Base-by-base conservation (phyloP, 495 filamentous ascomycete genomes). In the Penicillium macrosclerotiorum region DNA sequence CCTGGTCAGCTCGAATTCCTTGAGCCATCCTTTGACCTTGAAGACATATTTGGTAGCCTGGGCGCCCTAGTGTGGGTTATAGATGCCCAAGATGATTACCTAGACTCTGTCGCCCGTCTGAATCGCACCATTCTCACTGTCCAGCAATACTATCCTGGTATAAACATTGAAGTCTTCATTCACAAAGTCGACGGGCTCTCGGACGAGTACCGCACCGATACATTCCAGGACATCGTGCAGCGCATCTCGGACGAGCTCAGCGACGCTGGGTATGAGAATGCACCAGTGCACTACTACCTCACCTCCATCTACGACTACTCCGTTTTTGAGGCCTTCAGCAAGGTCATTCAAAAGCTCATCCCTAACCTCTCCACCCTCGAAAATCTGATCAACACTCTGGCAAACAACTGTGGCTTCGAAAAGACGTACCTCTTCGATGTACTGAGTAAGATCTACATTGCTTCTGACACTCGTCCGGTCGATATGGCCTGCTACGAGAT, bases 401-500 rank as follows among this genome's bases (percentile, higher is more conserved):
- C 82, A 67, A 85, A 83, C 19, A 91, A 87, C 22, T 96, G 90
- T 60, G 84, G 86, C 5, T 95, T 98, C 55, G 90, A 97, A 60
- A 98, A 98, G 72, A 92, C 90, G 0, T 98, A 96, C 63, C 76
- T 98, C 9, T 97, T 97, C 55, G 93, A 98, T 61, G 89, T 96
- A 9, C 74, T 93, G 40, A 95, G 88, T 68, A 98, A 98, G 71
- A 95, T 98, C 45, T 98, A 97, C 65, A 94, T 98, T 45, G 93
- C 94, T 4, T 95, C 90, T 8, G 93, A 98, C 61, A 90, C 86
- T 9, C 85, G 85, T 16, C 93, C 94, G 4, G 88, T 92, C 25
- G 90, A 96, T 54, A 89, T 95, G 76, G 82, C 84, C 14, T 87
- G 85, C 62, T 98, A 98, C 63, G 93, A 96, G 71, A 93, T 97